Conservation (phyloP, 2,329 filamentous ascomycete genomes). For the Cytospora piceicola region DNA sequence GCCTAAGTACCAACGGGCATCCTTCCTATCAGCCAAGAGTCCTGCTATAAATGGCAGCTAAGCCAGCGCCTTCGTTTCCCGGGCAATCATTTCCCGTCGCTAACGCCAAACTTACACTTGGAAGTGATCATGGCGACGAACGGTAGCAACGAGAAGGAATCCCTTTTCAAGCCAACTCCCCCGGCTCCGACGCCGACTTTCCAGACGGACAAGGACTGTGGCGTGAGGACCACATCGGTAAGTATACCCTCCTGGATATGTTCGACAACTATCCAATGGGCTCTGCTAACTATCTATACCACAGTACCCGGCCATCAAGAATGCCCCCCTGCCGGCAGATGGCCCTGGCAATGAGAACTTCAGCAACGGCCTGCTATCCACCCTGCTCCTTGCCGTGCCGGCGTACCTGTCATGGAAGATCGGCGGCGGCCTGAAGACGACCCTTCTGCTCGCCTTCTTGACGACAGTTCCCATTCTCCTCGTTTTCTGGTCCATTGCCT, state of each 20-base stretch:
- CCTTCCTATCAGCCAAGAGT: too few relatives aligned
- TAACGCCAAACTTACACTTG: neutral
- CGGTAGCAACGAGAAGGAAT: slow-evolving; percentile 11
- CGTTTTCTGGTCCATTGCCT: slow-evolving; percentile 80
- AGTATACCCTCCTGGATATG: slow-evolving; percentile 35
- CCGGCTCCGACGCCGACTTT: slow-evolving; percentile 52
- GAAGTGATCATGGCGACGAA: neutral
- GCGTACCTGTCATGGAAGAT: slow-evolving; percentile 81
- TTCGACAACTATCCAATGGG: neutral
- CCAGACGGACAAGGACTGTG: slow-evolving; percentile 57
- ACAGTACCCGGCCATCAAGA: slow-evolving; percentile 87
- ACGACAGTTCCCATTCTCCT: slow-evolving; percentile 78
- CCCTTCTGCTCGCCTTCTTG: slow-evolving; percentile 81
- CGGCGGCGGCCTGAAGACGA: slow-evolving; percentile 83
- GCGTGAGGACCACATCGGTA: slow-evolving; percentile 59
- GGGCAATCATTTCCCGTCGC: neutral
- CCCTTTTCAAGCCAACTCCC: slow-evolving; percentile 67
- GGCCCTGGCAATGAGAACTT: slow-evolving; percentile 82
- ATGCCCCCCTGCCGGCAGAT: slow-evolving; percentile 91
- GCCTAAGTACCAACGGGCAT: too few relatives aligned
- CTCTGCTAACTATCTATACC: neutral
- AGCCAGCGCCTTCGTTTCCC: neutral
- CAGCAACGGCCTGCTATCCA: slow-evolving; percentile 78
- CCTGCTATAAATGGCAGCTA: too few relatives aligned
- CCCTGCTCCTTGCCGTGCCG: slow-evolving; percentile 71